Evolutionary conservation across 352 stramenopile genomes (phyloP).

Genomic region (Globisporangium okanoganense): DNA sequence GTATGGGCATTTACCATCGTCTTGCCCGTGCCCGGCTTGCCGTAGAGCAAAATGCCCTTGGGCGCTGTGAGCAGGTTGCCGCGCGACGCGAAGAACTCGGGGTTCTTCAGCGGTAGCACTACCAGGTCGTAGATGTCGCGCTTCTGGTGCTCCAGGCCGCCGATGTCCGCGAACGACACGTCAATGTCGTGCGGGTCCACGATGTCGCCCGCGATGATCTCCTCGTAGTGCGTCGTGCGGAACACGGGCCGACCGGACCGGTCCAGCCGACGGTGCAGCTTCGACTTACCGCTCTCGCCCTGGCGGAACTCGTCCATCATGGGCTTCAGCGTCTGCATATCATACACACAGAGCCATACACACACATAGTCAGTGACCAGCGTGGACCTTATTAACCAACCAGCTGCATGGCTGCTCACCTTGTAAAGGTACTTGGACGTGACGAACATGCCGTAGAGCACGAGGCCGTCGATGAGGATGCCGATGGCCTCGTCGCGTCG

Average conservation of each 20-base stretch:
- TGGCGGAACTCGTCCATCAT: slow-evolving; percentile 81
- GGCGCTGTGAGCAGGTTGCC: slow-evolving; percentile 86
- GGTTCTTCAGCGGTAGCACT: slow-evolving; percentile 89
- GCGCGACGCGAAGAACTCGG: slow-evolving; percentile 90
- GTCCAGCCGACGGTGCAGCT: slow-evolving; percentile 68
- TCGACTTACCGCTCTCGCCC: slow-evolving; percentile 55
- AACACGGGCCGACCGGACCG: slow-evolving; percentile 64
- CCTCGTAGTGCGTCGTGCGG: slow-evolving; percentile 85
- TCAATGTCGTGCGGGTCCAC: slow-evolving; percentile 92
- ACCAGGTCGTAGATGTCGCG: slow-evolving; percentile 95
- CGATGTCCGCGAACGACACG: slow-evolving; percentile 94
- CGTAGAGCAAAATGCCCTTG: slow-evolving; percentile 84
- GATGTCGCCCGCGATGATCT: slow-evolving; percentile 92
- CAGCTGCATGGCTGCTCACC: slow-evolving; percentile 16
- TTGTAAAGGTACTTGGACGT: slow-evolving; percentile 85
- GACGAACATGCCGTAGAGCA: slow-evolving; percentile 84
- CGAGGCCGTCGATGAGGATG: slow-evolving; percentile 69
- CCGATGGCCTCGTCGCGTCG: slow-evolving; percentile 55
- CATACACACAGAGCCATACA: background rate
- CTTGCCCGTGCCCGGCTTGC: slow-evolving; percentile 85
- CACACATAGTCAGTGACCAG: background rate
- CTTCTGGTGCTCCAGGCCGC: slow-evolving; percentile 95
- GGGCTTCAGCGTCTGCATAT: slow-evolving; percentile 57
- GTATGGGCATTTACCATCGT: slow-evolving; percentile 48
- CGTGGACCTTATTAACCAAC: background rate